Conservation (phyloP, 805 yeast species). For the Spathaspora gorwiae region DNA sequence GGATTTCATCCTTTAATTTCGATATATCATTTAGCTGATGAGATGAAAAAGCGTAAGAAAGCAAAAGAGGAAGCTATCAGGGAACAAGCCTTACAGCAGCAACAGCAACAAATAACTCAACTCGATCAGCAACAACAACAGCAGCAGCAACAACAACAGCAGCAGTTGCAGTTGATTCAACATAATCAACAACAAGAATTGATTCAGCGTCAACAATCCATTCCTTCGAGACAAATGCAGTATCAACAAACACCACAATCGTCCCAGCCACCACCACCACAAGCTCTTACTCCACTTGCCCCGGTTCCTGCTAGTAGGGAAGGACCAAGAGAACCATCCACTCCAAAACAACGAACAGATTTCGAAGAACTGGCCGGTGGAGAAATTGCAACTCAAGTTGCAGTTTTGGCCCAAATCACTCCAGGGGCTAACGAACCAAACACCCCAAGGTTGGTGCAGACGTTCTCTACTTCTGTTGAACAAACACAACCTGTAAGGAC, state of each 20-base stretch:
- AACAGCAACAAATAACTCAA: conserved; percentile 6
- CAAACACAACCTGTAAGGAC: conserved; percentile 7
- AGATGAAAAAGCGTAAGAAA: conserved; percentile 68
- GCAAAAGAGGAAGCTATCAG: conserved; percentile 49
- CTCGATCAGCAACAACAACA: conserved; percentile 3
- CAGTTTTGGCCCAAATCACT: conserved; percentile 1
- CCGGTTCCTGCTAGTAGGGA: neutral
- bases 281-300: neutral
- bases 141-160: conserved; percentile 1
- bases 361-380: neutral
- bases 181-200: neutral
- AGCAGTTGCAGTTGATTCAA: neutral
- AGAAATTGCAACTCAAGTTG: conserved; percentile 6
- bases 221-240: conserved; percentile 4
- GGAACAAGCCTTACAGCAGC: conserved; percentile 23
- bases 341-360: neutral
- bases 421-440: conserved; percentile 7
- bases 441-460: conserved; percentile 14
- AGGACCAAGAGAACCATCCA: neutral
- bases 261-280: conserved; percentile 6
- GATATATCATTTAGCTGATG: conserved; percentile 80
- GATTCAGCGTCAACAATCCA: neutral
- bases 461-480: conserved; percentile 1
- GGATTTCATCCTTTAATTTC: conserved; percentile 88
- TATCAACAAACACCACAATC: conserved; percentile 4